phyloP scores from a whole-genome alignment of 129 eudicot species.

The Silybum marianum region DNA sequence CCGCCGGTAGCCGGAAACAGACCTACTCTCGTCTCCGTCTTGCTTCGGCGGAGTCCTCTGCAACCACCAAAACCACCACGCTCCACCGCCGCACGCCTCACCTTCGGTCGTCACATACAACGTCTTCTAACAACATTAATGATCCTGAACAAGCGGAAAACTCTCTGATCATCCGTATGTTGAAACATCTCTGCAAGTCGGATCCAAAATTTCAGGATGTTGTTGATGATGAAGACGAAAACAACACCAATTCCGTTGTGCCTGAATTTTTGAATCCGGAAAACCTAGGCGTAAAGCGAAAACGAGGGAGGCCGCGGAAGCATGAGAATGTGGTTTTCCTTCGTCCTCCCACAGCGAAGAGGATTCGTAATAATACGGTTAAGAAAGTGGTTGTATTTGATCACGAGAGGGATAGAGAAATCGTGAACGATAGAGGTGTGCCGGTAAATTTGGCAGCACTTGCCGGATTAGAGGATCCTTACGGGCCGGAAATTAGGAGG shows the following conservation, averaged over 20 bases:
- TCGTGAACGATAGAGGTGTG: constrained; percentile 55
- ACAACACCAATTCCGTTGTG: constrained; percentile 5
- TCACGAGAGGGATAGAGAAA: constrained; percentile 51
- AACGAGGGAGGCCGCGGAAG: constrained; percentile 69
- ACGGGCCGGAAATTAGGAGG: constrained; percentile 50
- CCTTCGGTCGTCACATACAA: constrained; percentile 30
- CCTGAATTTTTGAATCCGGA: constrained; percentile 26
- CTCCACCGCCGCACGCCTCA: constrained; percentile 55
- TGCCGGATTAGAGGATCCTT: constrained; percentile 59
- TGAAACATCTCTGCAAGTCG: constrained; percentile 51
- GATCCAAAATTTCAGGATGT: constrained; percentile 29
- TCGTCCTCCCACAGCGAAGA: constrained; percentile 3
- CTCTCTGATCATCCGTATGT: constrained; percentile 46
- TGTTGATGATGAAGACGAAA: constrained; percentile 37
- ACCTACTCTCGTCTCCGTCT: constrained; percentile 91
- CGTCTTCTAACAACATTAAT: constrained; percentile 19
- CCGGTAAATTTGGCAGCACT: constrained; percentile 48
- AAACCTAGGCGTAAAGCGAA: constrained; percentile 38
- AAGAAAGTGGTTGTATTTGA: constrained; percentile 41
- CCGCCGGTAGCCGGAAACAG: constrained; percentile 88
- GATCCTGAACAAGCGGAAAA: constrained; percentile 69
- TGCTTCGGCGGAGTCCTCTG: constrained; percentile 44
- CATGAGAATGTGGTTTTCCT: constrained; percentile 36
- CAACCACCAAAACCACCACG: constrained; percentile 34
- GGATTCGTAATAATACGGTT: constrained; percentile 5